Conservation (phyloP, 1,139 yeast species). For the Saccharomycopsis phalli region DNA sequence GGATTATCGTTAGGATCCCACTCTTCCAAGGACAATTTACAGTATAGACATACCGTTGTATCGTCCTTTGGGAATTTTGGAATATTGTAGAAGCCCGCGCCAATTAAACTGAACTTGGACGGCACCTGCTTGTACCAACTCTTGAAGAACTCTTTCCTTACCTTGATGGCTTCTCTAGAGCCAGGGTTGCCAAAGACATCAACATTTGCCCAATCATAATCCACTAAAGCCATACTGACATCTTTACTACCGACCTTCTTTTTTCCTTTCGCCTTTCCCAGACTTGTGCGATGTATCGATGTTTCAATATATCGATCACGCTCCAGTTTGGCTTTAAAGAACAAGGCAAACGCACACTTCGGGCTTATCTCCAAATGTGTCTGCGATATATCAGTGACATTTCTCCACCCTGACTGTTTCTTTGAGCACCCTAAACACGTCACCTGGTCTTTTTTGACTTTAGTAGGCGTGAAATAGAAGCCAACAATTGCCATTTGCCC, state of each 20-base stretch:
- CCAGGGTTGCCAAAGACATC: constrained; percentile 33
- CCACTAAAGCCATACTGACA: constrained; percentile 6
- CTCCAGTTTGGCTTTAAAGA: constrained; percentile 25
- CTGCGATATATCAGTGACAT: constrained; percentile 29
- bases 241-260: constrained; percentile 1
- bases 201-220: constrained; percentile 25
- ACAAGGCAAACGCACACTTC: constrained; percentile 38
- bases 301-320: constrained; percentile 20
- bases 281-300: background rate
- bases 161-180: constrained; percentile 29
- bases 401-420: constrained; percentile 33
- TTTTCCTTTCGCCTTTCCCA: background rate
- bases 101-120: constrained; percentile 34
- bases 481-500: constrained; percentile 55
- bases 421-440: constrained; percentile 56
- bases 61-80: constrained; percentile 45
- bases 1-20: constrained; percentile 73
- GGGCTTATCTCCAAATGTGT: constrained; percentile 42
- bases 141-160: constrained; percentile 41
- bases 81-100: constrained; percentile 47
- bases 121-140: constrained; percentile 52
- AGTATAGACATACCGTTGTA: constrained; percentile 61
- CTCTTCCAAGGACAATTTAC: constrained; percentile 57
- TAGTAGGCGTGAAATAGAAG: constrained; percentile 57
- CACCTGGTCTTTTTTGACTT: constrained; percentile 36